Evolutionary conservation across 257 asterid genomes (phyloP).

Genomic region (Solanum piurae): DNA sequence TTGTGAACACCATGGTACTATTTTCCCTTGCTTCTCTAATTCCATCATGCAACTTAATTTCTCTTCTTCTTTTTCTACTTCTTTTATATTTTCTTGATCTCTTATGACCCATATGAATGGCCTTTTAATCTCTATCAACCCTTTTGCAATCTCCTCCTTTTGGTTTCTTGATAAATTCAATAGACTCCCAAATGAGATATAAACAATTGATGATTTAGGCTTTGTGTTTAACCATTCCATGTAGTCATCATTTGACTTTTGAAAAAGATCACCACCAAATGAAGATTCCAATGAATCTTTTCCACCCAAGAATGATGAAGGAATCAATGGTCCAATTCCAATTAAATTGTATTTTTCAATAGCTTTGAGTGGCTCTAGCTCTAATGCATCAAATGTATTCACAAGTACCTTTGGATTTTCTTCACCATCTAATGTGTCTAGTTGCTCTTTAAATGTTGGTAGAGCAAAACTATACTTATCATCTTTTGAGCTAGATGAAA

Average conservation of each 20-base stretch:
- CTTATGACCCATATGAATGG: conserved; percentile 32
- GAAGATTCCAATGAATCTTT: conserved; percentile 2
- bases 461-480: background rate
- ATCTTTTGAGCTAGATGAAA: conserved; percentile 1
- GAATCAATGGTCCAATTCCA: conserved; percentile 30
- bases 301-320: conserved; percentile 8
- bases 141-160: conserved; percentile 14
- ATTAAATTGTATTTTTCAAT: conserved; percentile 12
- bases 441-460: conserved; percentile 10
- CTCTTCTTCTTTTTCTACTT: background rate
- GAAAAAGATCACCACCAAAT: conserved; percentile 4
- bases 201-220: conserved; percentile 8
- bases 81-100: background rate
- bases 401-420: conserved; percentile 4
- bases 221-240: conserved; percentile 17
- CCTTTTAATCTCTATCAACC: background rate
- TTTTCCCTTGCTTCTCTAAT: conserved; percentile 14
- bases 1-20: conserved; percentile 33
- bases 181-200: conserved; percentile 24
- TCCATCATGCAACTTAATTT: conserved; percentile 9
- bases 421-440: conserved; percentile 11
- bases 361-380: conserved; percentile 5
- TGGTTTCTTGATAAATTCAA: conserved; percentile 4
- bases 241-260: conserved; percentile 1
- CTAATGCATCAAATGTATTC: conserved; percentile 19